A percentile compares a stretch with the other conserved stretches of the same genome.
Conservation (phyloP, 257 asterid species). For the Orobanche coerulescens region DNA sequence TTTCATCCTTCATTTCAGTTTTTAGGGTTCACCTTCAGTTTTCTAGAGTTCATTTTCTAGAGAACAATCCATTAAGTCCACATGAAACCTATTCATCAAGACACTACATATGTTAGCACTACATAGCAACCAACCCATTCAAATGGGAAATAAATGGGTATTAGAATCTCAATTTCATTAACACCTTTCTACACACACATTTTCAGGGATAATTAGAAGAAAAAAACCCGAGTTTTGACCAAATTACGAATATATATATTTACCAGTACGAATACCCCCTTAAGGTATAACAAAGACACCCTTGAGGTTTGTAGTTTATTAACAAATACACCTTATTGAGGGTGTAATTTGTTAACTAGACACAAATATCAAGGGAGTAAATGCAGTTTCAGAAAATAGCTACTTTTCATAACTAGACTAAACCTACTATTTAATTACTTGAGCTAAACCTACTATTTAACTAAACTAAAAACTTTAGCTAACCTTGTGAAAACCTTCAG, state of each 20-base stretch:
- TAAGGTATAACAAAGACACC: neutral
- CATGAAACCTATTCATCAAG: no score
- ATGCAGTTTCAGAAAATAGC: neutral
- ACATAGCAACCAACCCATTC: neutral
- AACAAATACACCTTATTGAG: neutral
- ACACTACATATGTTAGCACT: no score
- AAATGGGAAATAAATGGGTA: neutral
- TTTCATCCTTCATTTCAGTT: no score
- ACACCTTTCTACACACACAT: neutral
- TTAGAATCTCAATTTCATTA: neutral
- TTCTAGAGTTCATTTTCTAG: no score
- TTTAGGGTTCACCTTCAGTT: no score
- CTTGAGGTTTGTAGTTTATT: neutral
- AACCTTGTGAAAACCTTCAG: slow-evolving; percentile 58
- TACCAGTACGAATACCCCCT: neutral
- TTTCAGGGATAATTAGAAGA: neutral
- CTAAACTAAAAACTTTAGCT: neutral
- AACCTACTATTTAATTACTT: neutral
- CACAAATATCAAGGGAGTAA: neutral
- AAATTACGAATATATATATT: neutral
- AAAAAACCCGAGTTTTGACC: neutral
- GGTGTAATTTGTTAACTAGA: neutral
- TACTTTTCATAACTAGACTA: neutral
- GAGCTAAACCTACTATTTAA: neutral
- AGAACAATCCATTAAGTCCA: no score